These are phyloP conservation scores for Fusarium sambucinum DNA, from an alignment of 2,329 filamentous ascomycete genomes.

Conservation along the genomic window DNA sequence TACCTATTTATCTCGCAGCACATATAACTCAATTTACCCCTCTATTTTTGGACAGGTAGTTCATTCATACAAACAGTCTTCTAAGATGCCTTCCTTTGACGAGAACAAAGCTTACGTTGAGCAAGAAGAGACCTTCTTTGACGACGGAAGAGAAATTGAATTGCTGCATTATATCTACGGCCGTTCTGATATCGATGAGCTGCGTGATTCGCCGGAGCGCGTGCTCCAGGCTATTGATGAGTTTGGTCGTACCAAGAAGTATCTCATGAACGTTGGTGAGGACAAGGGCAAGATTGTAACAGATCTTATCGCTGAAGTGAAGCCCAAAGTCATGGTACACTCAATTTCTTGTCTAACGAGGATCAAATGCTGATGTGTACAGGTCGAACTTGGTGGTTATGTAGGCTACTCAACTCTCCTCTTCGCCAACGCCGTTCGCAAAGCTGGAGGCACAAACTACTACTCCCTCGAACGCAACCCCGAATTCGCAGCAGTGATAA, in stretches of 20 bases:
- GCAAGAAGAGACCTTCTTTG: conserved; percentile 63
- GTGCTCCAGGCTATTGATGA: conserved; percentile 79
- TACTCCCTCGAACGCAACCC: conserved; percentile 80
- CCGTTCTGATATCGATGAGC: conserved; percentile 70
- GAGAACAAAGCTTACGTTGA: conserved; percentile 56
- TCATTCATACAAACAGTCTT: background rate
- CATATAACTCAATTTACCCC: conserved; percentile 10
- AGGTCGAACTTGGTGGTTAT: conserved; percentile 82
- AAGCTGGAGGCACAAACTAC: conserved; percentile 73
- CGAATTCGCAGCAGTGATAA: conserved; percentile 78
- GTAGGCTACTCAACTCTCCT: conserved; percentile 84
- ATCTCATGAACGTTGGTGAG: conserved; percentile 84
- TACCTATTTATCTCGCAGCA: conserved; percentile 1
- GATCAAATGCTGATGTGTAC: background rate
- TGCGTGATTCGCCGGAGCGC: conserved; percentile 72
- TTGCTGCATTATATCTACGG: conserved; percentile 77
- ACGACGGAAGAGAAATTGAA: conserved; percentile 80
- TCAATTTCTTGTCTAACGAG: too few species aligned
- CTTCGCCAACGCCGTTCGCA: conserved; percentile 75
- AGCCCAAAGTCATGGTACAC: conserved; percentile 73
- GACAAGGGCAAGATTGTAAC: conserved; percentile 79
- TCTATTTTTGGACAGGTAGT: background rate
- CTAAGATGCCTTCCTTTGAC: conserved; percentile 51
- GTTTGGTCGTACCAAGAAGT: conserved; percentile 70
- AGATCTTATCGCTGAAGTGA: conserved; percentile 74